These are phyloP conservation scores for Colletotrichum brevisporum DNA, from an alignment of 2,329 filamentous ascomycete species.

Conservation along the genomic window DNA sequence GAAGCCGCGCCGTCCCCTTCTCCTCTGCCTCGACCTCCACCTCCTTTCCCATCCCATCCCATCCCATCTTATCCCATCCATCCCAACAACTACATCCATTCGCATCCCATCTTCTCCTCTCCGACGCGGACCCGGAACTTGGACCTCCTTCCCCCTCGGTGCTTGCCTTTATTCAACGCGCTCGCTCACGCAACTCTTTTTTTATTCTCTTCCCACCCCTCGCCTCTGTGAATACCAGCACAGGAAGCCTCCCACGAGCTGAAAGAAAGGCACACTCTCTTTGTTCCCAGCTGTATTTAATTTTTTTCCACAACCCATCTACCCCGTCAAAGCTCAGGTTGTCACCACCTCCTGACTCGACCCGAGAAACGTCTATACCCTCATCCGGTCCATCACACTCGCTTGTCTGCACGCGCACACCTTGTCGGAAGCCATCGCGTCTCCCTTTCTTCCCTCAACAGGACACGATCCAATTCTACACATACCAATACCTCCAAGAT, in stretches of 20 bases:
- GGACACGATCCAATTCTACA: neutral
- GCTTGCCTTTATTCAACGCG: conserved; percentile 24
- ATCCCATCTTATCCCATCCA: conserved; percentile 11
- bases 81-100: neutral
- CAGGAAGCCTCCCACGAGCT: neutral
- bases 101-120: conserved; percentile 1
- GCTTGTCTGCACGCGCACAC: conserved; percentile 31
- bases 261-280: conserved; percentile 22
- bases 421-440: conserved; percentile 19
- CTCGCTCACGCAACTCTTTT: conserved; percentile 33
- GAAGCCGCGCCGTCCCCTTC: conserved; percentile 9
- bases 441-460: conserved; percentile 12
- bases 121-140: neutral
- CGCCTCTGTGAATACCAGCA: conserved; percentile 5
- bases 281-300: conserved; percentile 25
- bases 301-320: neutral
- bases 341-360: neutral
- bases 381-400: conserved; percentile 34
- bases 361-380: conserved; percentile 16
- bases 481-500: conserved; percentile 34
- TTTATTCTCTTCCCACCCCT: conserved; percentile 2
- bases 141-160: conserved; percentile 17
- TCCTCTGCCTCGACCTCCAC: conserved; percentile 4
- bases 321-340: neutral
- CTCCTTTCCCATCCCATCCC: conserved; percentile 10